These are phyloP conservation scores for Mucor sp. DNA, from an alignment of 371 early-diverging fungal genomes.

Conservation along the genomic window DNA sequence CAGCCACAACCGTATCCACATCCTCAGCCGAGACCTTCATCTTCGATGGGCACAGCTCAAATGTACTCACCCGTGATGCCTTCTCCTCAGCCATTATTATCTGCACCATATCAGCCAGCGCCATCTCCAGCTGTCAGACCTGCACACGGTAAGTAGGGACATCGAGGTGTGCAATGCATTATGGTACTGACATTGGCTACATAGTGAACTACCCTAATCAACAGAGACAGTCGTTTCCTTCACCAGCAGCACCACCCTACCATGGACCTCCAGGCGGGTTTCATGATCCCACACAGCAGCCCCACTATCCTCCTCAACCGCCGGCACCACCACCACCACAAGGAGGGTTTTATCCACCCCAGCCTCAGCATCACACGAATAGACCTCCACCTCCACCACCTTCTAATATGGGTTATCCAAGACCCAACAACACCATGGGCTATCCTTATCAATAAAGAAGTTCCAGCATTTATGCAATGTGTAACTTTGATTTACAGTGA, in stretches of 20 bases:
- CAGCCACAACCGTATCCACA: conserved; percentile 2
- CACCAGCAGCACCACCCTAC: conserved; percentile 1
- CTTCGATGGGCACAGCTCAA: conserved; percentile 9
- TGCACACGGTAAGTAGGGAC: background rate
- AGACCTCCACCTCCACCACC: conserved; percentile 4
- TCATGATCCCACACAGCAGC: background rate
- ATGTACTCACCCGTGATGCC: conserved; percentile 7
- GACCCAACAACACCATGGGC: conserved; percentile 2
- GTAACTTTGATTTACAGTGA: background rate
- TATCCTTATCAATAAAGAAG: background rate
- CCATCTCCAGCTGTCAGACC: conserved; percentile 10
- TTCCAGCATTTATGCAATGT: background rate
- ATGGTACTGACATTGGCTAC: background rate
- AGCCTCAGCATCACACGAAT: background rate
- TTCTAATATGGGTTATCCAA: conserved; percentile 3
- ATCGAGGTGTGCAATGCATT: background rate
- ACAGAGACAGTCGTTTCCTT: background rate
- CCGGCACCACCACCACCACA: background rate
- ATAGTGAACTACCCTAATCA: background rate
- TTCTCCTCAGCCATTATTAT: conserved; percentile 22
- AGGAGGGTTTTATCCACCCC: background rate
- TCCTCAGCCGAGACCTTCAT: conserved; percentile 18
- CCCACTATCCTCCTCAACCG: background rate
- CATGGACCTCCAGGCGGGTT: conserved; percentile 7
- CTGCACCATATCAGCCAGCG: conserved; percentile 22